Base-by-base conservation (phyloP, 352 stramenopile genomes). In the Aphanomyces stellatus region DNA sequence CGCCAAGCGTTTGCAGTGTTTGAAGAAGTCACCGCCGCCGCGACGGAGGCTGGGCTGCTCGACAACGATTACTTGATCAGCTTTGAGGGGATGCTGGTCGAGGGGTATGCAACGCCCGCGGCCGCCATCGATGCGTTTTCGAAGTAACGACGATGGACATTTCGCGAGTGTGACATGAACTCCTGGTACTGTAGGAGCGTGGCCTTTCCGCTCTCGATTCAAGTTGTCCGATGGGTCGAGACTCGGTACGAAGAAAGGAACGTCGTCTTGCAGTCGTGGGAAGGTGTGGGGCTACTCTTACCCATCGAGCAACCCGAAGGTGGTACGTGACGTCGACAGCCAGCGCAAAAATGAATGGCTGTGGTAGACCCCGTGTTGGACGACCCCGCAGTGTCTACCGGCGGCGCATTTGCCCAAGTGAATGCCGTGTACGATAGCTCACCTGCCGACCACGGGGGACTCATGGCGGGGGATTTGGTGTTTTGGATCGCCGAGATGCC, bases 381-480 rank as follows among this genome's bases (percentile, higher is more conserved):
- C 57, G 15, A 11, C 60, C 2, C 2, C 1, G 13, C 49, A 34
- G 3, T 37, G 13, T 22, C 22, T 24, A 30, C 22, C 19, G 49
- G 49, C 30, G 30, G 30, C 11, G 49, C 49, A 0, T 67, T 67
- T 57, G 60, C 60, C 22, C 60, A 46, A 22, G 42, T 67, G 0
- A 35, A 59, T 10, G 28, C 37, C 7, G 60, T 67, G 7, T 67
- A 67, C 27, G 28, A 49, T 28, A 33, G 37, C 15, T 67, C 60
- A 22, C 60, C 60, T 15, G 60, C 60, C 30, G 60, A 67, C 37
- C 22, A 59, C 27, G 60, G 60, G 11, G 60, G 60, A 24, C 42
- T 67, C 30, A 67, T 67, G 60, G 60, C 22, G 17, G 60, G 60
- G 4, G 60, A 67, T 25, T 53, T 57, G 22, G 46, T 67, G 17